Evolutionary conservation across 495 filamentous ascomycete species (phyloP), one percentile per base, ranked within the genome.

Genomic region (Penicillium silybi): DNA sequence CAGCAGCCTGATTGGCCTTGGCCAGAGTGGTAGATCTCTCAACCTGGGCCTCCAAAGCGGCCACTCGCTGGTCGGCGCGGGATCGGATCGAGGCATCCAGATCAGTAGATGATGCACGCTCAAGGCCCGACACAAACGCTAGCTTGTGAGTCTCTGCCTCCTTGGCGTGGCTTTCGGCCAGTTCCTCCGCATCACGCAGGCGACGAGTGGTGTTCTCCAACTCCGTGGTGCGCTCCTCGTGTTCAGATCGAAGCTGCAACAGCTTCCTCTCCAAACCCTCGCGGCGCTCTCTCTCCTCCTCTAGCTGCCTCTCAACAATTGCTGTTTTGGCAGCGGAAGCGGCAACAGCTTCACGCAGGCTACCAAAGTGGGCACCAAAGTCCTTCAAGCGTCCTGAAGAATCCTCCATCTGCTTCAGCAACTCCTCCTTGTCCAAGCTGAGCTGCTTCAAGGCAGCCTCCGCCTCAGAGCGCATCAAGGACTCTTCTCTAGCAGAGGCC

Each of bases 61-160:
- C 66, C 11, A 95, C 79, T n/a, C 91, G 84, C 54, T 96, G 88
- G 53, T 88, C 83, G 32, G 82, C 81, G 26, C 80, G 75, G 22
- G 75, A 81, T 29, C 67, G 70, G n/a, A 70, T 74, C 3, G 76
- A 74, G 22, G 64, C 77, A 13, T 71, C 67, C 23, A 73, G 64
- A 48, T 78, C 72, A 51, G 73, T 67, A 8, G 73, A 74, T 3
- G 71, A 59, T 10, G 73, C 74, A 41, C 73, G 89, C 48, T 90
- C 87, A 10, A 99, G 78, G 2, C 95, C 95, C 16, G 83, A 77
- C 23, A 96, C 70, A 41, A 99, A 83, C 26, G 88, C 91, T 55
- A 88, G 75, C 44, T 89, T 89, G 58, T 97, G 92, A 37, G 86
- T 85, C 38, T 85, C 79, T 1, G 95, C 93, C 68, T 99, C 95